phyloP scores from a whole-genome alignment of 23 red algal species.

The Agarophyton chilense region DNA sequence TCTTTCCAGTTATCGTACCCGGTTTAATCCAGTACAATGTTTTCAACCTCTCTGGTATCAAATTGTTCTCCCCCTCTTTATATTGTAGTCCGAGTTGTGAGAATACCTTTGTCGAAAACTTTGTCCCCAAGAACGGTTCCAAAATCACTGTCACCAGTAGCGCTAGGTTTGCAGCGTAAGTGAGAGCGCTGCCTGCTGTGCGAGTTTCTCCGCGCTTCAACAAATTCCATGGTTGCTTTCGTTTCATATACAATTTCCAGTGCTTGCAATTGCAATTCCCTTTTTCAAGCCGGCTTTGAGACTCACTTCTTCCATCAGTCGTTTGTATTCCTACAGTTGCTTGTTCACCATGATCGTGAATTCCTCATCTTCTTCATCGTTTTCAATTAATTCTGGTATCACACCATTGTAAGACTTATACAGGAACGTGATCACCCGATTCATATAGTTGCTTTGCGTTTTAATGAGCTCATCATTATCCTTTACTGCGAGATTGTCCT shows the following conservation, averaged over 20 bases:
- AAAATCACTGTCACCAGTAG: conserved; percentile 75
- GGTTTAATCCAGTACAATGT: conserved; percentile 43
- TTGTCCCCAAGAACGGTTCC: conserved; percentile 91
- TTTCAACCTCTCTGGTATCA: conserved; percentile 82
- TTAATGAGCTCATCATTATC: conserved; percentile 98
- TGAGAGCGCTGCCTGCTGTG: conserved; percentile 74
- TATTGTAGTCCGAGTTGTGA: conserved; percentile 72
- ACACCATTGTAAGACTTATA: conserved; percentile 67
- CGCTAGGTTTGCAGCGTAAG: conserved; percentile 73
- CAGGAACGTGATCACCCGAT: conserved; percentile 86
- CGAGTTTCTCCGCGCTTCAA: conserved; percentile 64
- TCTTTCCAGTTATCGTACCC: conserved; percentile 63
- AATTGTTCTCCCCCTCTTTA: conserved; percentile 38
- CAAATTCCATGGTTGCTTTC: conserved; percentile 83
- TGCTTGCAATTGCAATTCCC: conserved; percentile 86
- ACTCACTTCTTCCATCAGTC: conserved; percentile 64
- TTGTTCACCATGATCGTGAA: conserved; percentile 65
- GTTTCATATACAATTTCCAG: conserved; percentile 91
- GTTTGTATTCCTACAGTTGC: conserved; percentile 76
- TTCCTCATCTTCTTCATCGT: conserved; percentile 53
- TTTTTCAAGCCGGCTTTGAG: conserved; percentile 89
- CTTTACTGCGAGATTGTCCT: conserved; percentile 92
- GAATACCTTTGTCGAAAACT: conserved; percentile 81
- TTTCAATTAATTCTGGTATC: conserved; percentile 54
- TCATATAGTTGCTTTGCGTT: conserved; percentile 91